These are phyloP conservation scores for Crotalaria pallida DNA, from an alignment of 306 rosid species.

Conservation along the genomic window DNA sequence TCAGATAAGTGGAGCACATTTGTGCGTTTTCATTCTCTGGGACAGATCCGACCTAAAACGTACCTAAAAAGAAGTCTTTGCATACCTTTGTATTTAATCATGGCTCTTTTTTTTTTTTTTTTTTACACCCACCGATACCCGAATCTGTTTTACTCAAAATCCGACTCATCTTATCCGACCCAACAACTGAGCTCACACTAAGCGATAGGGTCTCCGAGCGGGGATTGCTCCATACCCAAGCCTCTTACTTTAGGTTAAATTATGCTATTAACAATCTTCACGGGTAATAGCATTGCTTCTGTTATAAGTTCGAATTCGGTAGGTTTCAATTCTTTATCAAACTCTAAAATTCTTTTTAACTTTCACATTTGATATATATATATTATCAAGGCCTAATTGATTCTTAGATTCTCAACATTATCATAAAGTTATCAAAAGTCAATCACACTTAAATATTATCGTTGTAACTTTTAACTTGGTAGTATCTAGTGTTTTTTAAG, in stretches of 20 bases:
- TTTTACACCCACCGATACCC: too few species aligned
- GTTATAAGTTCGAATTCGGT: conserved; percentile 16
- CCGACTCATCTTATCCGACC: too few species aligned
- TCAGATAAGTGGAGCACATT: conserved; percentile 42
- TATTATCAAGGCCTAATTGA: not conserved
- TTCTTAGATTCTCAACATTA: conserved; percentile 3
- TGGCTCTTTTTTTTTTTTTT: too few species aligned
- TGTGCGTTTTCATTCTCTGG: conserved; percentile 38
- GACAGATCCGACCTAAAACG: conserved; percentile 34
- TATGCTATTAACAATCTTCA: conserved; percentile 20
- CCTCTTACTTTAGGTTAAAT: conserved; percentile 30
- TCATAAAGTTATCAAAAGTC: not conserved
- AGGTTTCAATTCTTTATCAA: conserved; percentile 18
- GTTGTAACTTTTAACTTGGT: too few species aligned
- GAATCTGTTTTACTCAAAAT: too few species aligned
- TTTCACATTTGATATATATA: not conserved
- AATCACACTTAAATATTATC: not conserved
- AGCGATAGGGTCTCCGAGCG: too few species aligned
- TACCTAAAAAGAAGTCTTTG: conserved; percentile 38
- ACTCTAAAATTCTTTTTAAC: not conserved
- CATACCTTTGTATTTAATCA: conserved; percentile 14
- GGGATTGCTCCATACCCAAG: too few species aligned
- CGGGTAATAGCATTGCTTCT: conserved; percentile 18
- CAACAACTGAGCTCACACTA: too few species aligned
- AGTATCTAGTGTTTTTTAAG: too few species aligned